phyloP scores from a whole-genome alignment of 176 grass and related monocot species.

The Oryza punctata region DNA sequence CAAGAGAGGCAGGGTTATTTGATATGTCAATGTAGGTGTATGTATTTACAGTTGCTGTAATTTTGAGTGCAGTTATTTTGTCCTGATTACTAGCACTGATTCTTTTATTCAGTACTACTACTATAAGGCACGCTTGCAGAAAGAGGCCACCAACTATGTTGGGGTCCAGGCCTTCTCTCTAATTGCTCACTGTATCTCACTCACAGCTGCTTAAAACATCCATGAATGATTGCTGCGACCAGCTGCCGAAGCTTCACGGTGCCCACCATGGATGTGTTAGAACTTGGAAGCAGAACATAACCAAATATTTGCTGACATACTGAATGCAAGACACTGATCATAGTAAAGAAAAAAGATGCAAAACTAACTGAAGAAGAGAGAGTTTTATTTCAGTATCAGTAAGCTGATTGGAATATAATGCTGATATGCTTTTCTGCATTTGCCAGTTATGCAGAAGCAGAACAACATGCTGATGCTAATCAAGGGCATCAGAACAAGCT shows the following conservation, averaged over 20 bases:
- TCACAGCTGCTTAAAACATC: neutral
- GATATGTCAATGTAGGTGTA: neutral
- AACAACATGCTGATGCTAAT: neutral
- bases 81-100: neutral
- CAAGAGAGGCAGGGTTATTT: neutral
- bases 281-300: neutral
- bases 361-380: neutral
- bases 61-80: neutral
- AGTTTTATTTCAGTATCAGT: neutral
- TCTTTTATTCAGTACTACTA: neutral
- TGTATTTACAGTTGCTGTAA: neutral
- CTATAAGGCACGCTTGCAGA: neutral
- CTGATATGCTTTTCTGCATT: neutral
- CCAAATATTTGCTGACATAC: neutral
- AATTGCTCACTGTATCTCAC: neutral
- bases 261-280: neutral
- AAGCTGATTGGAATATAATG: neutral
- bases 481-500: neutral
- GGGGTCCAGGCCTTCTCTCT: neutral
- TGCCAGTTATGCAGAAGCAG: neutral
- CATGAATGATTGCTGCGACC: neutral
- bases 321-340: neutral
- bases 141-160: neutral
- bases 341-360: neutral
- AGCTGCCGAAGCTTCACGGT: neutral